Conservation (phyloP, 140 eudicot species). For the Senecio squalidus region DNA sequence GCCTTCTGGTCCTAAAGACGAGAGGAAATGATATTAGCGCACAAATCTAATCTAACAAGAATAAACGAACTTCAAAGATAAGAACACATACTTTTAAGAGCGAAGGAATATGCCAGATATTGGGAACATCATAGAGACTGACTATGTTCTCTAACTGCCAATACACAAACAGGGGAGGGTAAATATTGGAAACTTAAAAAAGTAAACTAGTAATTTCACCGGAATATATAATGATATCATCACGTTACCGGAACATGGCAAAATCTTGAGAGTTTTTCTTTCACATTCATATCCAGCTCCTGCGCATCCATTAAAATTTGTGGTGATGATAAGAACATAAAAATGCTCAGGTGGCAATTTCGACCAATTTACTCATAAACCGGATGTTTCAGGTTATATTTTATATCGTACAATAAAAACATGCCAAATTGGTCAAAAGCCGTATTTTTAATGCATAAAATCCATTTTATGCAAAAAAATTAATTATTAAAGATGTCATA, state of each 20-base stretch:
- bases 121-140: conserved; percentile 80
- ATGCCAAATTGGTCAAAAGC: too few species aligned
- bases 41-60: conserved; percentile 5
- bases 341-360: not conserved
- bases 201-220: conserved; percentile 5
- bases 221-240: not conserved
- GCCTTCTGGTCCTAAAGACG: conserved; percentile 80
- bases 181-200: conserved; percentile 1
- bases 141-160: conserved; percentile 65
- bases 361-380: too few species aligned
- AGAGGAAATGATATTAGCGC: not conserved
- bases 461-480: too few species aligned
- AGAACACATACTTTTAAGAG: conserved; percentile 62
- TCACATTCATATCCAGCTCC: conserved; percentile 79
- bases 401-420: too few species aligned
- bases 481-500: too few species aligned
- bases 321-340: not conserved
- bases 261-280: conserved; percentile 90
- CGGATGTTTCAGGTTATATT: too few species aligned
- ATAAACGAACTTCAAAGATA: not conserved
- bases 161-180: not conserved
- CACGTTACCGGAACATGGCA: conserved; percentile 89
- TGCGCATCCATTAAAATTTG: conserved; percentile 19
- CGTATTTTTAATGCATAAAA: too few species aligned
- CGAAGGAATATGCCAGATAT: conserved; percentile 93